phyloP scores from a whole-genome alignment of 768 basidiomycete genomes.

The Pleurotus cornucopiae region DNA sequence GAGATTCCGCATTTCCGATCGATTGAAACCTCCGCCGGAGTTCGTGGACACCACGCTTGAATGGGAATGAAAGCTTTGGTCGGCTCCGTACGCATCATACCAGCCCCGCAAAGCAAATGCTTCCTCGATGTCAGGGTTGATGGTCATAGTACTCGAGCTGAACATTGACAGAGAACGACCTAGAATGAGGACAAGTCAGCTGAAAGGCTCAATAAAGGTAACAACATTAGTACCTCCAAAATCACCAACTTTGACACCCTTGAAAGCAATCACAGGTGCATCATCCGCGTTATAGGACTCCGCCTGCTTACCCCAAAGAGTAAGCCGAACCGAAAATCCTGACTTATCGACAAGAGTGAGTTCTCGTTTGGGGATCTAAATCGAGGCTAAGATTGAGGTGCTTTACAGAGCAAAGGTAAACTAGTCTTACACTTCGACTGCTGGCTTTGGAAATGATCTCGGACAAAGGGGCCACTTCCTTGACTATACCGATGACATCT shows the following conservation, averaged over 20 bases:
- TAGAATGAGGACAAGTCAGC: constrained; percentile 22
- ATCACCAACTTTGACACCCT: constrained; percentile 90
- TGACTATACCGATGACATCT: constrained; percentile 86
- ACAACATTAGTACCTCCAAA: constrained; percentile 59
- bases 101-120: constrained; percentile 86
- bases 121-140: constrained; percentile 90
- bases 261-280: constrained; percentile 84
- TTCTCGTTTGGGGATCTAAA: constrained; percentile 84
- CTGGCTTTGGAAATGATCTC: constrained; percentile 76
- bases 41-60: constrained; percentile 35
- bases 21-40: constrained; percentile 52
- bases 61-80: constrained; percentile 68
- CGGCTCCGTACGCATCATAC: constrained; percentile 74
- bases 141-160: constrained; percentile 73
- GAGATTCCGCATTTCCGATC: constrained; percentile 68
- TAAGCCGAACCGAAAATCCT: constrained; percentile 73
- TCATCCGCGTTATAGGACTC: constrained; percentile 64
- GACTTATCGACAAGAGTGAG: constrained; percentile 84
- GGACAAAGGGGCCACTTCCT: constrained; percentile 63
- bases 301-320: constrained; percentile 95
- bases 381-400: constrained; percentile 7
- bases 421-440: constrained; percentile 52
- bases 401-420: background rate
- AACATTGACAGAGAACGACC: constrained; percentile 84
- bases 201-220: background rate